Evolutionary conservation across 192 early-diverging fungal genomes (phyloP).

Genomic region (Coemansia sp.): DNA sequence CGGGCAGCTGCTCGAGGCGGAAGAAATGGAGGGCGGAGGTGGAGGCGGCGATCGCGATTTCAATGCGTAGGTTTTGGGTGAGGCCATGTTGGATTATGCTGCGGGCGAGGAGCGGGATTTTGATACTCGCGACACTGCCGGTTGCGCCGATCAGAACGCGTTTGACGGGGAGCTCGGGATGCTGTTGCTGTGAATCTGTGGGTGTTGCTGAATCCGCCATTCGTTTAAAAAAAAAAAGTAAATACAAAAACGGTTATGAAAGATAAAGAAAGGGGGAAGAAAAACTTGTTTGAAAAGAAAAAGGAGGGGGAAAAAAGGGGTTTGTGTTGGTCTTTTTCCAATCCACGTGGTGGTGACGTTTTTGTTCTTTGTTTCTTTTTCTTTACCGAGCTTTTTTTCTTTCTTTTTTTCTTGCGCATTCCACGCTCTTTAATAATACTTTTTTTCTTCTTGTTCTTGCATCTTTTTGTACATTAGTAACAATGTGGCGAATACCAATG

Average conservation of each 20-base stretch:
- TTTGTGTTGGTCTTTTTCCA: no score
- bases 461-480: neutral
- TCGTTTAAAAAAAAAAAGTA: no score
- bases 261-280: no score
- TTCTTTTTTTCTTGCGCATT: neutral
- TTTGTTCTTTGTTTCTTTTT: no score
- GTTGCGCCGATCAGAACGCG: slow-evolving; percentile 79
- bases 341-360: no score
- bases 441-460: no score
- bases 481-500: slow-evolving; percentile 27
- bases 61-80: slow-evolving; percentile 37
- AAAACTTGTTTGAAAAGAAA: no score
- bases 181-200: neutral
- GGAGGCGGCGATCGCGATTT: slow-evolving; percentile 81
- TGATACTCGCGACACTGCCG: slow-evolving; percentile 89
- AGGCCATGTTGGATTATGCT: slow-evolving; percentile 17
- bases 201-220: neutral
- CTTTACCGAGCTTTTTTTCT: no score
- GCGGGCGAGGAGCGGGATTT: slow-evolving; percentile 69
- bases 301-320: no score
- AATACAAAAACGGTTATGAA: no score
- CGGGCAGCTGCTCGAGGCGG: slow-evolving; percentile 53
- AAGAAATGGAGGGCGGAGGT: slow-evolving; percentile 87
- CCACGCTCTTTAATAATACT: no score
- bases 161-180: no score